Evolutionary conservation across 441 rosid genomes (phyloP), one percentile per base, ranked within the genome.

Genomic region (Jatropha multifida): DNA sequence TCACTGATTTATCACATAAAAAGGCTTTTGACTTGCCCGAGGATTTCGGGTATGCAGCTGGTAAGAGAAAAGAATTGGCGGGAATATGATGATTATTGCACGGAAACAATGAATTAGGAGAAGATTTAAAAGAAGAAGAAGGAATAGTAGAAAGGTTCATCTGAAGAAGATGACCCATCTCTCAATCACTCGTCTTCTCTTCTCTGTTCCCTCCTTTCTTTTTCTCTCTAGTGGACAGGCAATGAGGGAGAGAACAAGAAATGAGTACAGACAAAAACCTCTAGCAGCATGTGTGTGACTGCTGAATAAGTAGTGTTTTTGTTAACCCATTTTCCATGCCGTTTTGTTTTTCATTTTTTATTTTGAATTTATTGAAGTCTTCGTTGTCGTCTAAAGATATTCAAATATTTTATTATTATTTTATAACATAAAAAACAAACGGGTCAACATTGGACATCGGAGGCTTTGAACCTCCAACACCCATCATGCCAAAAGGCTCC

Each of bases 161-260:
- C 15, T 68, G 62, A 51, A 69, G 78, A 38, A 69, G 74, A 60
- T 37, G 60, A 76, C 74, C 62, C 78, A 69, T 76, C 60, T 61
- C 44, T 55, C 44, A 14, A 27, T 55, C 2, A 62, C 42, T 4
- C 68, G 32, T 18, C 23, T 15, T 55, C 60, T 38, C 5, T 26
- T 73, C 59, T 46, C 46, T 60, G 5, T 61, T 51, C 20, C 38
- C 44, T 49, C 38, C 72, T 11, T 65, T 41, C 8, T 18, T 41
- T 32, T 38, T 8, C 13, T 65, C 13, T 15, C 9, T 40, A 2
- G 17, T n/a, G 49, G 5, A n/a, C 23, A 8, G 0, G 26, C 8
- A 23, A 15, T 4, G 27, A n/a, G 27, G 9, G 51, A 65, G 13
- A 65, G 14, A 37, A 54, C 13, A n/a, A 9, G 68, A 18, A 65